phyloP scores from a whole-genome alignment of 768 basidiomycete genomes.

The Glaciozyma martinii region DNA sequence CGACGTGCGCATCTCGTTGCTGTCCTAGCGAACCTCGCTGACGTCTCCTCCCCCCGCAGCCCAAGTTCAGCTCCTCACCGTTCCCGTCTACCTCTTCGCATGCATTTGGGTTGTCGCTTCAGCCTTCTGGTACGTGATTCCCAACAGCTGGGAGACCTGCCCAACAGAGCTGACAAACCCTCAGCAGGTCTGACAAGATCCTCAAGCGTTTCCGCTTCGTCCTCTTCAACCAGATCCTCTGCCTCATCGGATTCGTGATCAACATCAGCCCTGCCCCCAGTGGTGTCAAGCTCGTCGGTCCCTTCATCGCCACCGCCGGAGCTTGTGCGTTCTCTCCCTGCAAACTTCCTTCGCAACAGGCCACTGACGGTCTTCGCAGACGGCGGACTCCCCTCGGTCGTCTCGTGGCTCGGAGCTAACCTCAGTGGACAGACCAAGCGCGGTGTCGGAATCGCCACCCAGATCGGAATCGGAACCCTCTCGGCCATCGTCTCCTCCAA shows the following conservation, averaged over 20 bases:
- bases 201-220: constrained; percentile 31
- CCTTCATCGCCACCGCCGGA: constrained; percentile 32
- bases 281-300: constrained; percentile 31
- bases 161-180: background rate
- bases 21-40: constrained; percentile 20
- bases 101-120: constrained; percentile 28
- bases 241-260: constrained; percentile 31
- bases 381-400: constrained; percentile 10
- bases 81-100: constrained; percentile 30
- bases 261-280: constrained; percentile 27
- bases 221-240: constrained; percentile 24
- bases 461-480: constrained; percentile 31
- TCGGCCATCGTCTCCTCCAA: constrained; percentile 9
- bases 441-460: constrained; percentile 28
- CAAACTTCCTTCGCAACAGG: background rate
- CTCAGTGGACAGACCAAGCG: constrained; percentile 30
- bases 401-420: constrained; percentile 33
- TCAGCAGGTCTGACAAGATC: constrained; percentile 19
- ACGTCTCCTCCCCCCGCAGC: background rate
- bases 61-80: constrained; percentile 24
- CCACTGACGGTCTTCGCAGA: background rate
- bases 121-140: too few species aligned
- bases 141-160: background rate
- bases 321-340: constrained; percentile 8
- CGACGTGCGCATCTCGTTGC: background rate